Evolutionary conservation across 139 green algal genomes (phyloP), one percentile per base, ranked within the genome.

Genomic region (Mesotaenium endlicherianum): DNA sequence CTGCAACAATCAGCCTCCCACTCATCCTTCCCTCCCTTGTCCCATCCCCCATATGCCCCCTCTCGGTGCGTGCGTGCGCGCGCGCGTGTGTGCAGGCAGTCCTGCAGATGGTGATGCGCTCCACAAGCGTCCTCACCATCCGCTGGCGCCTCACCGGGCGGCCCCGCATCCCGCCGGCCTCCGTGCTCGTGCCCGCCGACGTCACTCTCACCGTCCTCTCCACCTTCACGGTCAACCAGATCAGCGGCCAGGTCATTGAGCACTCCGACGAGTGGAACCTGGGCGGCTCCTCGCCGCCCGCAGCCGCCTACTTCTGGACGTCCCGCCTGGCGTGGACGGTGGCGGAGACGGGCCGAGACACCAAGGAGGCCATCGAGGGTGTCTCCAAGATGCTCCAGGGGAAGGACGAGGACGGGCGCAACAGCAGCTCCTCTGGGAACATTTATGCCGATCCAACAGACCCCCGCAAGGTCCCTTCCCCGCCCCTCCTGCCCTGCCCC

Each of bases 231-330:
- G 75, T 86, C 3, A 86, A 86, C 42, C 80, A 86, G 53, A 86
- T 86, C 80, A 86, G 71, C 36, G 80, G 80, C 34, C 80, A 86
- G 70, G 80, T 86, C n/a, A 75, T 30, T 14, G 6, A 84, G 6
- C 80, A 86, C 34, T 34, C 16, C 47, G 80, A 86, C 36, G 36
- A 75, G 36, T 86, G 80, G 80, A 36, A 86, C 49, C 45, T 86
- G n/a, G 34, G n/a, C 45, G 78, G 80, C 20, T 86, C 74, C 17
- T 38, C 72, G 20, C 72, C 43, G 20, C 80, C 34, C 38, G 78
- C 41, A 14, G 16, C 26, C 20, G 36, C 38, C 11, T 86, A 86
- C n/a, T 86, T 86, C 41, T 85, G 47, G 71, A 26, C 70, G 42
- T 84, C 80, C 34, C 80, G 80, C 6, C 17, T 75, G 3, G 80